A percentile compares a stretch with the other conserved stretches of the same genome.
Evolutionary conservation across 331 rosid genomes (phyloP).

Genomic region (Saraca asoca): DNA sequence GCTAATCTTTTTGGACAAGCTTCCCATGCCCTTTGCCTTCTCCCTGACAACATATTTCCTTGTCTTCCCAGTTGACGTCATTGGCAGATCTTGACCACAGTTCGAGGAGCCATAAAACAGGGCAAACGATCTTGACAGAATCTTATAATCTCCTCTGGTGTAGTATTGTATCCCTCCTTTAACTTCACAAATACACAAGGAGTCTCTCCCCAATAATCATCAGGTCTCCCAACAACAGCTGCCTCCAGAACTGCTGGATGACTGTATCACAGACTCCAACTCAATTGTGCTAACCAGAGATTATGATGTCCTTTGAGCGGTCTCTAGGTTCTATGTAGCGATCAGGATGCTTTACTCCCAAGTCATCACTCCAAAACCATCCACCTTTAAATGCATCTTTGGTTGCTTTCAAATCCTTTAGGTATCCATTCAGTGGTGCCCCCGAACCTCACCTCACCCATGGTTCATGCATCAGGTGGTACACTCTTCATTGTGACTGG

Average conservation of each 20-base stretch:
- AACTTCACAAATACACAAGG: conserved; percentile 68
- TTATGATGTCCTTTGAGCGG: conserved; percentile 63
- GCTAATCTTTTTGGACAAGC: conserved; percentile 49
- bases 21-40: conserved; percentile 64
- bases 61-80: conserved; percentile 70
- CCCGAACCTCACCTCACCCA: conserved; percentile 68
- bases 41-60: conserved; percentile 53
- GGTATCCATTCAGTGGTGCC: conserved; percentile 69
- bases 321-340: conserved; percentile 67
- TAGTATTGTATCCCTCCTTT: conserved; percentile 51
- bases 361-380: conserved; percentile 64
- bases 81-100: conserved; percentile 66
- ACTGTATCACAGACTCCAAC: conserved; percentile 54
- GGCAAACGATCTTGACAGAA: conserved; percentile 54
- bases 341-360: conserved; percentile 65
- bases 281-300: conserved; percentile 71
- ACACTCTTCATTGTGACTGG: conserved; percentile 69
- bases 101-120: conserved; percentile 59
- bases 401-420: conserved; percentile 58
- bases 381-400: conserved; percentile 61
- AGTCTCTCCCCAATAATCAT: conserved; percentile 69
- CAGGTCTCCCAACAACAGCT: conserved; percentile 66
- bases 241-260: conserved; percentile 68
- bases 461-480: conserved; percentile 59
- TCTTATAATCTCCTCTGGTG: conserved; percentile 50